Evolutionary conservation across 495 filamentous ascomycete species (phyloP).

Genomic region (Daldinia caldariorum): DNA sequence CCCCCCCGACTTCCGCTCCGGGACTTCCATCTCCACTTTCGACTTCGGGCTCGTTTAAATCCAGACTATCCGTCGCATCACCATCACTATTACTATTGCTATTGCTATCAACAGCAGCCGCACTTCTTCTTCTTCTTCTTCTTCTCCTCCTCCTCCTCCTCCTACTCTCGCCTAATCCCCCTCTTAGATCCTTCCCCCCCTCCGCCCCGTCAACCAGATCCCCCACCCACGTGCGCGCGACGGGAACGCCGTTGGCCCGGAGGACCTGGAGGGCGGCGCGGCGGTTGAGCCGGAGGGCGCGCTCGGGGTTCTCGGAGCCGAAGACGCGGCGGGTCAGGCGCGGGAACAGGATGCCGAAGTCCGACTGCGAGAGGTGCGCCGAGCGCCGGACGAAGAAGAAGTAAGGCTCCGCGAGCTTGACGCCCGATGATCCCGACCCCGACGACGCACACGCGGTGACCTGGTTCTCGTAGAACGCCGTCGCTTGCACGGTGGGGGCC

Average conservation of each 20-base stretch:
- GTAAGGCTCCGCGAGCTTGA: slow-evolving; percentile 52
- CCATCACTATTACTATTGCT: background rate
- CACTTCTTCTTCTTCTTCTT: background rate
- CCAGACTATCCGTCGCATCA: slow-evolving; percentile 8
- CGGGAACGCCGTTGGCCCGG: slow-evolving; percentile 58
- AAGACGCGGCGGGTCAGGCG: slow-evolving; percentile 67
- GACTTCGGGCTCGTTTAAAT: slow-evolving; percentile 3
- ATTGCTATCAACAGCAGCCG: background rate
- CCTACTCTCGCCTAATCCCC: no score
- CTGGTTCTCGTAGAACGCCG: slow-evolving; percentile 43
- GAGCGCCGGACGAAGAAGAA: slow-evolving; percentile 71
- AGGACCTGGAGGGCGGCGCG: slow-evolving; percentile 71
- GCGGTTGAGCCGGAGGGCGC: slow-evolving; percentile 69
- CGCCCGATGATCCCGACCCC: slow-evolving; percentile 1
- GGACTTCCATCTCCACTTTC: background rate
- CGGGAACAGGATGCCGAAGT: slow-evolving; percentile 83
- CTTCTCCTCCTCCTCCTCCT: no score
- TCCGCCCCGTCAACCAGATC: slow-evolving; percentile 60
- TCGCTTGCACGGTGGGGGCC: slow-evolving; percentile 37
- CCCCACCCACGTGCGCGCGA: slow-evolving; percentile 59
- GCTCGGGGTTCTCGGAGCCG: slow-evolving; percentile 68
- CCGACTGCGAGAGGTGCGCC: slow-evolving; percentile 77
- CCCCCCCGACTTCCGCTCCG: background rate
- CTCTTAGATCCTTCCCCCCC: slow-evolving; percentile 23
- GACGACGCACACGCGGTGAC: no score